A percentile compares a stretch with the other conserved stretches of the same genome.
phyloP scores from a whole-genome alignment of 192 early-diverging fungal species.

The Coemansia umbellata region DNA sequence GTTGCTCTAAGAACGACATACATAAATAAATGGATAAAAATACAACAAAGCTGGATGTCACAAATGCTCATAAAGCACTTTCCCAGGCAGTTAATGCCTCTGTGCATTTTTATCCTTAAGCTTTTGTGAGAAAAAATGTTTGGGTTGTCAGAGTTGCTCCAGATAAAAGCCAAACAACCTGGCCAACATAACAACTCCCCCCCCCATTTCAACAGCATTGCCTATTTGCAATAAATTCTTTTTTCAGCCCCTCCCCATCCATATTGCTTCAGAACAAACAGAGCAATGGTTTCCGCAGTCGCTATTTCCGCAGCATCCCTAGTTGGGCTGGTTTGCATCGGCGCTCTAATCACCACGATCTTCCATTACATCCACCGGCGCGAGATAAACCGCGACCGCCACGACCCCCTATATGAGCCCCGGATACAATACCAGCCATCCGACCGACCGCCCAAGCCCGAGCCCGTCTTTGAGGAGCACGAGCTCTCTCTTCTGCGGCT shows the following conservation, averaged over 20 bases:
- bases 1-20: too few species aligned
- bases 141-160: too few species aligned
- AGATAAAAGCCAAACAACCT: too few species aligned
- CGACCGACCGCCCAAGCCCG: not conserved
- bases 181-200: too few species aligned
- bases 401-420: not conserved
- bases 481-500: slow-evolving; percentile 4
- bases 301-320: not conserved
- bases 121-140: too few species aligned
- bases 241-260: not conserved
- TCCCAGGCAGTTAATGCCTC: too few species aligned
- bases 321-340: slow-evolving; percentile 2
- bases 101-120: too few species aligned
- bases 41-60: too few species aligned
- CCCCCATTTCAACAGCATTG: not conserved
- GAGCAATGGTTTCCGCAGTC: slow-evolving; percentile 1
- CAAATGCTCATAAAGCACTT: too few species aligned
- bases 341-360: not conserved
- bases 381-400: not conserved
- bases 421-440: slow-evolving; percentile 4
- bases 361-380: slow-evolving; percentile 5
- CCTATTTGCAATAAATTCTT: not conserved
- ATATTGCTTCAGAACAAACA: not conserved
- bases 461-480: slow-evolving; percentile 4
- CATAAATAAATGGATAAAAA: too few species aligned